These are phyloP conservation scores for Xylaria telfairii DNA, from an alignment of 495 filamentous ascomycete species.

Conservation along the genomic window DNA sequence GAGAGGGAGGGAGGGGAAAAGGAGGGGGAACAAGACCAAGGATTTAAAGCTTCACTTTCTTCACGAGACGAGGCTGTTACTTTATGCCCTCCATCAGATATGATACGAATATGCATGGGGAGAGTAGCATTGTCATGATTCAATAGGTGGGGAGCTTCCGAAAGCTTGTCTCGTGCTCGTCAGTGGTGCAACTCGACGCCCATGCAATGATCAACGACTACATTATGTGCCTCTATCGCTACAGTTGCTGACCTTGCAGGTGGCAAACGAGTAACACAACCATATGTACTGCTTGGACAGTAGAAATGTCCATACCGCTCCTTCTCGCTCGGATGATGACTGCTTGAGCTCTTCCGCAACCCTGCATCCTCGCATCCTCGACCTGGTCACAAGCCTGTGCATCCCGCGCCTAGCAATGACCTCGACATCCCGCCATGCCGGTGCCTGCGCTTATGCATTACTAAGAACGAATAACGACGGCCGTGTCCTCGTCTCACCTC, in stretches of 20 bases:
- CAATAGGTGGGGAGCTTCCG: constrained; percentile 13
- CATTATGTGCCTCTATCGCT: constrained; percentile 16
- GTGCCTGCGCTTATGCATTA: not conserved
- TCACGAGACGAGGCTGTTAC: constrained; percentile 15
- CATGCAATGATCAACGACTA: constrained; percentile 23
- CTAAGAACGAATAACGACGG: not conserved
- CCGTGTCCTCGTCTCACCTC: constrained; percentile 17
- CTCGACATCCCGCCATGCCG: not conserved
- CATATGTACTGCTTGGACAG: not conserved
- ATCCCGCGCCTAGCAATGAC: constrained; percentile 1
- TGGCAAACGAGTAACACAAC: constrained; percentile 6
- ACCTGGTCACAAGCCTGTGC: not conserved
- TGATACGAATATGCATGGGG: constrained; percentile 20
- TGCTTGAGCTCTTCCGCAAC: constrained; percentile 6
- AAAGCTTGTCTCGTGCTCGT: constrained; percentile 9
- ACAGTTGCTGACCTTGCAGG: not conserved
- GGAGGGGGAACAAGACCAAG: not conserved
- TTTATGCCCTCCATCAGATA: not conserved
- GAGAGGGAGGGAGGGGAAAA: not conserved
- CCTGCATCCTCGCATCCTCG: constrained; percentile 3
- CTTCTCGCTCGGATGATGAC: constrained; percentile 4
- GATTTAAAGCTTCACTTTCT: constrained; percentile 14
- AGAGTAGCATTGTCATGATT: not conserved
- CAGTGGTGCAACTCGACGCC: constrained; percentile 2
- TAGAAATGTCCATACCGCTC: not conserved